A percentile compares a stretch with the other conserved stretches of the same genome.
Evolutionary conservation across 768 basidiomycete species (phyloP).

Genomic region (Tulasnella sp.): DNA sequence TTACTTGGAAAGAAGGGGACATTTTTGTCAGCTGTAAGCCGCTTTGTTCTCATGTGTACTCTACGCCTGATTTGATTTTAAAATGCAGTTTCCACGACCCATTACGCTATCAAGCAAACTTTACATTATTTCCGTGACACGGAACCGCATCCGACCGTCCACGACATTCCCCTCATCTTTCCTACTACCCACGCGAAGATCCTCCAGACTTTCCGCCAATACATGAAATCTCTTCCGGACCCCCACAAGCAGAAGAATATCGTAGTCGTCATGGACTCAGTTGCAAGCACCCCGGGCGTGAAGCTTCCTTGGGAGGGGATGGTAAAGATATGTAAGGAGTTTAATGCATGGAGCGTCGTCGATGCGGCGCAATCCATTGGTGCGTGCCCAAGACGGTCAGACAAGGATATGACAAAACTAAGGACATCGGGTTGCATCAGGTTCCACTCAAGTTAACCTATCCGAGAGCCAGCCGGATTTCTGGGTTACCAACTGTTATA

Average conservation of each 20-base stretch:
- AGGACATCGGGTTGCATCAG: not conserved
- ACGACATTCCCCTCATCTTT: conserved; percentile 42
- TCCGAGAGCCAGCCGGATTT: conserved; percentile 54
- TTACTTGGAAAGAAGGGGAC: conserved; percentile 59
- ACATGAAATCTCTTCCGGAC: conserved; percentile 28
- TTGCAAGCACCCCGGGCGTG: conserved; percentile 51
- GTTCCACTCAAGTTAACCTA: conserved; percentile 54
- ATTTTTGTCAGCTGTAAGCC: conserved; percentile 47
- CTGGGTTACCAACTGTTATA: conserved; percentile 79
- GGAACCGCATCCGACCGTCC: conserved; percentile 41
- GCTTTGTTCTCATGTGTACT: not conserved
- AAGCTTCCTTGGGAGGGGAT: conserved; percentile 62
- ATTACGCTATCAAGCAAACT: conserved; percentile 42
- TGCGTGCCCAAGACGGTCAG: not conserved
- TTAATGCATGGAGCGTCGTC: conserved; percentile 54
- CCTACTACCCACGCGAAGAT: conserved; percentile 49
- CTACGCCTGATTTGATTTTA: not conserved
- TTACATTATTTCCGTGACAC: conserved; percentile 46
- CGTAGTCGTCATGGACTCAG: conserved; percentile 59
- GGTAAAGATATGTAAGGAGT: conserved; percentile 51
- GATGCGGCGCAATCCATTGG: conserved; percentile 73
- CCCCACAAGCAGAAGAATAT: conserved; percentile 35
- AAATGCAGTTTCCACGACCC: conserved; percentile 43
- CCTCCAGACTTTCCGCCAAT: conserved; percentile 37
- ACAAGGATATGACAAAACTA: not conserved